Conservation (phyloP, 2,329 filamentous ascomycete genomes). For the Delphinella strobiligena region DNA sequence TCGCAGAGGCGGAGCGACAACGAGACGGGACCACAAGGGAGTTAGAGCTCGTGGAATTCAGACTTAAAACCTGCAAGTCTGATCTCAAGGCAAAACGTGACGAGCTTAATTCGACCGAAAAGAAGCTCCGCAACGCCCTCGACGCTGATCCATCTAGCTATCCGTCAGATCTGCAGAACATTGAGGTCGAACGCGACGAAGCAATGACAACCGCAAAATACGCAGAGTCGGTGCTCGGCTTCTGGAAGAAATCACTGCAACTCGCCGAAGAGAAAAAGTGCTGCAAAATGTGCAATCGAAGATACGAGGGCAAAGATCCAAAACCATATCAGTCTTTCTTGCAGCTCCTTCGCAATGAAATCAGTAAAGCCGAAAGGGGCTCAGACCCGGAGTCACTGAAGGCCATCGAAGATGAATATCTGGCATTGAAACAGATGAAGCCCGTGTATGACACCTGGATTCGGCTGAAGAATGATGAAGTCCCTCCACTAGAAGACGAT, state of each 20-base stretch:
- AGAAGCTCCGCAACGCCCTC: slow-evolving; percentile 48
- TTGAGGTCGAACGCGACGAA: slow-evolving; percentile 45
- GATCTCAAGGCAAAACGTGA: slow-evolving; percentile 51
- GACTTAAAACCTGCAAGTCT: slow-evolving; percentile 53
- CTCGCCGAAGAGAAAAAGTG: slow-evolving; percentile 55
- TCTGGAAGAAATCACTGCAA: slow-evolving; percentile 57
- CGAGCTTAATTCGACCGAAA: slow-evolving; percentile 46
- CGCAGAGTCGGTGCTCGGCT: slow-evolving; percentile 13
- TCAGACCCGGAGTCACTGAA: slow-evolving; percentile 48
- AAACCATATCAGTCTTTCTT: slow-evolving; percentile 52
- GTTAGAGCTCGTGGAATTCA: slow-evolving; percentile 64
- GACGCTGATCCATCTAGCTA: slow-evolving; percentile 38
- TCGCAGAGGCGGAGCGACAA: slow-evolving; percentile 54
- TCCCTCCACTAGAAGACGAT: slow-evolving; percentile 57
- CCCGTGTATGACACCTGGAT: slow-evolving; percentile 58
- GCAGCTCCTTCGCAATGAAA: slow-evolving; percentile 49
- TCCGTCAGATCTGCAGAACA: slow-evolving; percentile 38
- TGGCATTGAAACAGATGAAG: slow-evolving; percentile 40
- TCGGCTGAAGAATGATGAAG: slow-evolving; percentile 53
- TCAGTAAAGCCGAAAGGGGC: slow-evolving; percentile 20
- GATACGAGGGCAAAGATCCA: slow-evolving; percentile 43
- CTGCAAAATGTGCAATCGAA: slow-evolving; percentile 65
- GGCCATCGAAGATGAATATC: slow-evolving; percentile 47
- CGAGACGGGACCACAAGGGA: slow-evolving; percentile 62
- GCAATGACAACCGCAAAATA: slow-evolving; percentile 57